Conservation (phyloP, 345 rosid species). For the Orychophragmus violaceus region DNA sequence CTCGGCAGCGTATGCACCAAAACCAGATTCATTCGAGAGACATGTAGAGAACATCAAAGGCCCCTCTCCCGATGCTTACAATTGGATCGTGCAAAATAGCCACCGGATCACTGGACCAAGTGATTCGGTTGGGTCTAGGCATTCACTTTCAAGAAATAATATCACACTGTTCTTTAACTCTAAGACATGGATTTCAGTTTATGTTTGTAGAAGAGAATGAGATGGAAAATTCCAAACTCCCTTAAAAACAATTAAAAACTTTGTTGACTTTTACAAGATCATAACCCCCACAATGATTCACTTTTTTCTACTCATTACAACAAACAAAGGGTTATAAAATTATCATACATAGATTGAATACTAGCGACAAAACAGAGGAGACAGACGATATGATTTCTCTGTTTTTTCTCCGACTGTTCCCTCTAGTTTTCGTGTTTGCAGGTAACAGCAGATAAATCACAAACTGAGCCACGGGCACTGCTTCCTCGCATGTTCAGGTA, state of each 20-base stretch:
- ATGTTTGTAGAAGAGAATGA: neutral
- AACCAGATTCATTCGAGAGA: too few species aligned
- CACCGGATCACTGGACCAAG: slow-evolving; percentile 81
- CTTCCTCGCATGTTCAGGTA: too few species aligned
- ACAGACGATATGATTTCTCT: neutral
- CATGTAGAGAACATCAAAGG: too few species aligned
- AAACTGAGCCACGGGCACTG: too few species aligned
- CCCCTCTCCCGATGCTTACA: slow-evolving; percentile 69
- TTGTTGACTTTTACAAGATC: slow-evolving; percentile 15
- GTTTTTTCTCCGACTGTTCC: slow-evolving; percentile 8
- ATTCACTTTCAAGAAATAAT: too few species aligned
- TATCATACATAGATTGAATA: neutral
- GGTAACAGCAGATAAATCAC: slow-evolving; percentile 16
- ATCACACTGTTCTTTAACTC: too few species aligned
- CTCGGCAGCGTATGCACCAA: too few species aligned
- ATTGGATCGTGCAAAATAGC: slow-evolving; percentile 69
- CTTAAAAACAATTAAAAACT: neutral
- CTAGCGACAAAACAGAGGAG: neutral
- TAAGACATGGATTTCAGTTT: neutral
- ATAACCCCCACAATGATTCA: too few species aligned
- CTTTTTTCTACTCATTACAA: too few species aligned
- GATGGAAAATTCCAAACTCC: slow-evolving; percentile 13
- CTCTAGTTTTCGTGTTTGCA: slow-evolving; percentile 15
- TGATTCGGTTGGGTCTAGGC: too few species aligned
- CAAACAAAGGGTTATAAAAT: slow-evolving; percentile 11